phyloP scores from a whole-genome alignment of 106 monocot species.

The Phalaenopsis aphrodite region DNA sequence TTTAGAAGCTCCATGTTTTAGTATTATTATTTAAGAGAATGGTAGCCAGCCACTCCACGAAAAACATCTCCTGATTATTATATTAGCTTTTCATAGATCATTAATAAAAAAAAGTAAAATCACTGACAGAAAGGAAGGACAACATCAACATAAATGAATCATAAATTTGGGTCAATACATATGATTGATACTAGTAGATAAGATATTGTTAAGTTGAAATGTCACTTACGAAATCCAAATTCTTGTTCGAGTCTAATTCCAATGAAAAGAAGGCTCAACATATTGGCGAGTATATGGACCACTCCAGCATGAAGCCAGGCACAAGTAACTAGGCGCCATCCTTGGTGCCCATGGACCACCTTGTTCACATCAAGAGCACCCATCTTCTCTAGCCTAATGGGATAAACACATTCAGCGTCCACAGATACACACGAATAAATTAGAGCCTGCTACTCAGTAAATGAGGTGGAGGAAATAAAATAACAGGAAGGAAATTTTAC shows the following conservation, averaged over 20 bases:
- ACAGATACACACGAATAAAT: not conserved
- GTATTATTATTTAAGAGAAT: too few species aligned
- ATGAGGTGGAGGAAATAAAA: not conserved
- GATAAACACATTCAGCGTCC: not conserved
- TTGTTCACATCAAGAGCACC: slow-evolving; percentile 62
- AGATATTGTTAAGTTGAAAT: not conserved
- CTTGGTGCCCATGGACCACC: slow-evolving; percentile 43
- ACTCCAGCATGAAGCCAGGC: slow-evolving; percentile 90
- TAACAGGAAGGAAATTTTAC: not conserved
- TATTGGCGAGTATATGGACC: slow-evolving; percentile 78
- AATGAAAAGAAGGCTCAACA: slow-evolving; percentile 71
- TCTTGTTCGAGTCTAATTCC: slow-evolving; percentile 81
- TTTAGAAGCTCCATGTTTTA: too few species aligned
- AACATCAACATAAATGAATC: not conserved
- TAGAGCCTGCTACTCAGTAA: not conserved
- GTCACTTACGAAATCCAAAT: slow-evolving; percentile 76
- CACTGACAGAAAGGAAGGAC: too few species aligned
- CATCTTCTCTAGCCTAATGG: slow-evolving; percentile 55
- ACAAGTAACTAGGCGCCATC: slow-evolving; percentile 75
- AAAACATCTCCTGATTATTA: too few species aligned
- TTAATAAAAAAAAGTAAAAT: too few species aligned
- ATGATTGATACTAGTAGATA: slow-evolving; percentile 1
- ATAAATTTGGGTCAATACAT: not conserved
- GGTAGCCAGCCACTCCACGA: too few species aligned
- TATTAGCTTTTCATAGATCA: too few species aligned